Evolutionary conservation across 140 eudicot species (phyloP).

Genomic region (Anethum foeniculum): DNA sequence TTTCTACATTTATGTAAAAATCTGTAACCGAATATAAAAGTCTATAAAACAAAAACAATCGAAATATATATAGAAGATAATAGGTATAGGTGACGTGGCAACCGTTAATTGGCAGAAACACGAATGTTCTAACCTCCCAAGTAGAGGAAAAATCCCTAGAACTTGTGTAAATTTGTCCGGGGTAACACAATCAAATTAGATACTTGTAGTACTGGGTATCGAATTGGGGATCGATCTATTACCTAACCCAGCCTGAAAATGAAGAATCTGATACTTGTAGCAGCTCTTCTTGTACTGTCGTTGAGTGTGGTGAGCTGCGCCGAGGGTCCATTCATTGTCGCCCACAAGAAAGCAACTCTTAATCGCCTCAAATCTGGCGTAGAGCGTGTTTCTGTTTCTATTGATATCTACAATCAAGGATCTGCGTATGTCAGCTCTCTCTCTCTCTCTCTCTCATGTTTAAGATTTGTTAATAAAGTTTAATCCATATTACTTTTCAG

Average conservation of each 20-base stretch:
- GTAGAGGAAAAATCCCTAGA: background rate
- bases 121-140: background rate
- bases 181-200: no score
- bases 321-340: constrained; percentile 1
- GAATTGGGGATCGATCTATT: background rate
- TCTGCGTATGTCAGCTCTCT: constrained; percentile 3
- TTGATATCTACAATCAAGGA: constrained; percentile 11
- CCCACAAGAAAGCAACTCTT: constrained; percentile 3
- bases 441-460: background rate
- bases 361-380: constrained; percentile 9
- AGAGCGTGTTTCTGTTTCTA: constrained; percentile 2
- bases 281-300: background rate
- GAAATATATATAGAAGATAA: no score
- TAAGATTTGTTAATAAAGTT: no score
- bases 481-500: no score
- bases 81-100: background rate
- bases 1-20: no score
- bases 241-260: background rate
- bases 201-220: no score
- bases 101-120: background rate
- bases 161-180: background rate
- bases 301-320: background rate
- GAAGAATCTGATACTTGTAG: background rate
- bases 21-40: no score
- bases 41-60: no score